Base-by-base conservation (phyloP, 2,329 filamentous ascomycete species). In the Ophiosphaerella narmari region DNA sequence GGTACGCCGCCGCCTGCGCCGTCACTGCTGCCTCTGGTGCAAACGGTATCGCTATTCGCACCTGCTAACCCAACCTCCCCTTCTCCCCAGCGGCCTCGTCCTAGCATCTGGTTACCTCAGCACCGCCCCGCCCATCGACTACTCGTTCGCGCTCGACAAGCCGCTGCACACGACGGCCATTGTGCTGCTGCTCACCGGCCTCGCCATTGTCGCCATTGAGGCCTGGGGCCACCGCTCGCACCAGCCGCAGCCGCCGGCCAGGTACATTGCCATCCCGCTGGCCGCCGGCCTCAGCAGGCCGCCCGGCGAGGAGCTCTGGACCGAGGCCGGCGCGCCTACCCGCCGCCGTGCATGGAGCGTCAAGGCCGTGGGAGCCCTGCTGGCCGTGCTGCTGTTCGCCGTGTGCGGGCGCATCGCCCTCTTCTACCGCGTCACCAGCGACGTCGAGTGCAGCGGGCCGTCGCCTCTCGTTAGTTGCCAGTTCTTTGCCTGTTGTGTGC, bases 141-240 rank as follows among this genome's bases (percentile, higher is more conserved):
- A 67, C 43, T 71, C 70, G 11, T 71, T 72, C 46, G 68, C 69
- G 47, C 53, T 72, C 45, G 68, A 73, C 54, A 69, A 71, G 48
- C 70, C 71, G 37, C 58, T 73, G 43, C 71, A 72, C 54, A 67
- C 69, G 5, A 46, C 57, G 48, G 63, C 54, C 46, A 43, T 65
- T n/a, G 59, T 73, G 16, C 48, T 73, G 54, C 55, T 70, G 46
- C 51, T 71, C 18, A 66, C 63, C 23, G 70, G 71, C 24, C 59
- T 70, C 34, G 64, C 66, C 47, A 46, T 71, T 13, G 59, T 68
- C 44, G 66, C 65, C 31, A 55, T 59, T 37, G 63, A 65, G 46
- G 60, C 59, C 46, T 60, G 61, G 60, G 43, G 55, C 11, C 47
- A 39, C 37, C 57, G 56, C 38, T 49, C 38, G 32, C 50, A 55